Evolutionary conservation across 371 early-diverging fungal species (phyloP).

Genomic region (Nematocida sp.): DNA sequence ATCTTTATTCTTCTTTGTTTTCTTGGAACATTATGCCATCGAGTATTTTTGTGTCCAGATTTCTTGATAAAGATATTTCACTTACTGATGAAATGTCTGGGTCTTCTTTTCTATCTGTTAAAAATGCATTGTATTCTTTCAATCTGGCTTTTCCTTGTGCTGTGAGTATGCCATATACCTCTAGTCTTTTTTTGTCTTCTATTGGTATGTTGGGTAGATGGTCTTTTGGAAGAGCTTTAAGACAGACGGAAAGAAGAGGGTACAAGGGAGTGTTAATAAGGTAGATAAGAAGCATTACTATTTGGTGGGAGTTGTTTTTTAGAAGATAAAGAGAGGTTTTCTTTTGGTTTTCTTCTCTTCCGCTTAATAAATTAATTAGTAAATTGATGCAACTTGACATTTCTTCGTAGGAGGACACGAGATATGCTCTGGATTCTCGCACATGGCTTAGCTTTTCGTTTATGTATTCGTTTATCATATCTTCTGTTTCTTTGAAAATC

Average conservation of each 20-base stretch:
- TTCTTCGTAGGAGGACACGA: constrained; percentile 7
- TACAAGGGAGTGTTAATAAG: not conserved
- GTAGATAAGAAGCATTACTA: constrained; percentile 2
- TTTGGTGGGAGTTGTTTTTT: not conserved
- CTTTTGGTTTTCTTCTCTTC: not conserved
- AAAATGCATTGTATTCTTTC: not conserved
- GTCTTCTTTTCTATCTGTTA: constrained; percentile 7
- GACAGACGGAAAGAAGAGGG: not conserved
- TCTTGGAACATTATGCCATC: constrained; percentile 12
- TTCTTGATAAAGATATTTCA: constrained; percentile 40
- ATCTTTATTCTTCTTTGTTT: constrained; percentile 1
- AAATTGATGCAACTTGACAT: not conserved
- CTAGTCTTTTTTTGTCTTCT: not conserved
- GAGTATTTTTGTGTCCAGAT: constrained; percentile 48
- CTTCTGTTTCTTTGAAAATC: not conserved
- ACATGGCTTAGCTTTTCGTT: not conserved
- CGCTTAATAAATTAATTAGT: not conserved
- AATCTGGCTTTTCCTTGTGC: not conserved
- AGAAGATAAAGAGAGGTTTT: not conserved
- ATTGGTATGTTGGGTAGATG: too few relatives aligned
- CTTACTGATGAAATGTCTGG: constrained; percentile 35
- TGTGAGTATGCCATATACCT: not conserved
- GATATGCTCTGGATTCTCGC: constrained; percentile 26
- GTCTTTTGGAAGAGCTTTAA: too few relatives aligned
- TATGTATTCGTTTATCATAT: constrained; percentile 7